Conservation (phyloP, 805 yeast species). For the Lachancea cidri region DNA sequence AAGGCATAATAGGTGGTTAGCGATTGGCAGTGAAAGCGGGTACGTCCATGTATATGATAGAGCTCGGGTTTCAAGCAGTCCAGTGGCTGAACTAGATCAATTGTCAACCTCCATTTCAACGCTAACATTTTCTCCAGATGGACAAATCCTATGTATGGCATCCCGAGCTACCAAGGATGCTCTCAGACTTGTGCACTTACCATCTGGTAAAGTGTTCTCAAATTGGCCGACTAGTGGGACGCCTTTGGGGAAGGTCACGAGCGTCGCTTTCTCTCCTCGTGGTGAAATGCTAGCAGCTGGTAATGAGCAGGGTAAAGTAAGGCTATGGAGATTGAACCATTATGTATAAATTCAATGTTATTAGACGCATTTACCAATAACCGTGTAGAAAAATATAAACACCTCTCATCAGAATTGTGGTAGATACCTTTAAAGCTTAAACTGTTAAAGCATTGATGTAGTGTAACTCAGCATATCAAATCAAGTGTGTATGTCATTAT, state of each 20-base stretch:
- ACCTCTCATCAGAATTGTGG: too few relatives aligned
- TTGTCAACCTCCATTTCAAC: slow-evolving; percentile 75
- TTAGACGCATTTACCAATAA: slow-evolving; percentile 3
- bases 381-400: background rate
- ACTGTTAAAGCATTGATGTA: too few relatives aligned
- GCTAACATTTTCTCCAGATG: slow-evolving; percentile 74
- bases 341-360: slow-evolving; percentile 40
- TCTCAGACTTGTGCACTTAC: slow-evolving; percentile 78
- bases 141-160: slow-evolving; percentile 82
- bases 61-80: slow-evolving; percentile 38
- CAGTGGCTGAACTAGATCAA: slow-evolving; percentile 66
- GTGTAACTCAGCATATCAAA: too few relatives aligned
- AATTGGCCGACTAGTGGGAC: slow-evolving; percentile 99
- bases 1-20: slow-evolving; percentile 63
- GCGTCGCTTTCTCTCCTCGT: slow-evolving; percentile 71
- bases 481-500: background rate
- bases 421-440: too few relatives aligned
- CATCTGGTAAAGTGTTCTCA: slow-evolving; percentile 76
- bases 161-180: slow-evolving; percentile 84
- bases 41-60: slow-evolving; percentile 82
- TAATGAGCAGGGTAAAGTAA: slow-evolving; percentile 83
- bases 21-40: slow-evolving; percentile 86
- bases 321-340: slow-evolving; percentile 86
- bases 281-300: slow-evolving; percentile 84
- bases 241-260: slow-evolving; percentile 90